Conservation (phyloP, 192 early-diverging fungal genomes). For the Podila horticola region DNA sequence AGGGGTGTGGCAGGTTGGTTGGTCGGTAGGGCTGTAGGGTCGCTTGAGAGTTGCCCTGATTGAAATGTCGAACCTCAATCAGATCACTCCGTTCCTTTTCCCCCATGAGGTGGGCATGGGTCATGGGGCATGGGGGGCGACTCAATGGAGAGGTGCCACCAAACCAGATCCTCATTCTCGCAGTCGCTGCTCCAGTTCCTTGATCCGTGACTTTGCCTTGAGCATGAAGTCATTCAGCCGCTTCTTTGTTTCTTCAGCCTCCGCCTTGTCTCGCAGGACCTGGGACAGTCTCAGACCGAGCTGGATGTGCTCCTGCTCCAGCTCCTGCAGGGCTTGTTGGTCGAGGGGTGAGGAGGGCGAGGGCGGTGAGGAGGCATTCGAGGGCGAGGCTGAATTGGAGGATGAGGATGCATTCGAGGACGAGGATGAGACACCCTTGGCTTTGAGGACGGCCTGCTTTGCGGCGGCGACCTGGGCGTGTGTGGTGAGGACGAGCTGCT, state of each 20-base stretch:
- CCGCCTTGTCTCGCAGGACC: constrained; percentile 44
- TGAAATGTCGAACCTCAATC: too few species aligned
- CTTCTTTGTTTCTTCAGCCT: constrained; percentile 51
- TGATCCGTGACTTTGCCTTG: constrained; percentile 46
- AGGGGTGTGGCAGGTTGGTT: not conserved
- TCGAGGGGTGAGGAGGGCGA: constrained; percentile 32
- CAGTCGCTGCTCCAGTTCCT: constrained; percentile 38
- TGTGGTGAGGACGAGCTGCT: constrained; percentile 45
- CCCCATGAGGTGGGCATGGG: too few species aligned
- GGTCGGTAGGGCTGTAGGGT: too few species aligned
- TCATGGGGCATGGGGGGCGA: too few species aligned
- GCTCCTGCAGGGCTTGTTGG: constrained; percentile 4
- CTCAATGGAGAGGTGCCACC: too few species aligned
- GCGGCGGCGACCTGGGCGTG: constrained; percentile 46
- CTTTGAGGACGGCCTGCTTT: constrained; percentile 34
- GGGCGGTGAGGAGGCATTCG: constrained; percentile 40
- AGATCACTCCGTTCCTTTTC: too few species aligned
- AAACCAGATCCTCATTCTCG: constrained; percentile 17
- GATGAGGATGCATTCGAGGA: constrained; percentile 13
- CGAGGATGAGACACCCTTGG: constrained; percentile 22
- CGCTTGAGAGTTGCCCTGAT: too few species aligned
- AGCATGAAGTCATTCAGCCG: constrained; percentile 38
- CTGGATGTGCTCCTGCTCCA: constrained; percentile 42
- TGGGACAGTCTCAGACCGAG: constrained; percentile 36
- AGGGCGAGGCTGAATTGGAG: constrained; percentile 14